phyloP scores from a whole-genome alignment of 139 green algal species.

The Chlamydomonas schloesseri region DNA sequence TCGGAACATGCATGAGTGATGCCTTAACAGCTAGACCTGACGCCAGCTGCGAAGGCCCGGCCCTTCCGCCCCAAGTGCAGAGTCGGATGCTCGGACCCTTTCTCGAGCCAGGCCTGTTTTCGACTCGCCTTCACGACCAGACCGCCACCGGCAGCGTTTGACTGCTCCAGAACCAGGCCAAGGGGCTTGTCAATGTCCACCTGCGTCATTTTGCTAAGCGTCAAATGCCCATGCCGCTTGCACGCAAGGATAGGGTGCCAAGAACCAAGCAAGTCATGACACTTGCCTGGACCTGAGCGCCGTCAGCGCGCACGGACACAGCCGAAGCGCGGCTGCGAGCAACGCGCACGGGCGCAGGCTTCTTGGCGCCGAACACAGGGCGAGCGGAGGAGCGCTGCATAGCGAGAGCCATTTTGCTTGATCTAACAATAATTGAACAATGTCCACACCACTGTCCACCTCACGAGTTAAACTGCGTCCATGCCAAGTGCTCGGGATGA shows the following conservation, averaged over 20 bases:
- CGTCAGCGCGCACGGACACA: conserved; percentile 28
- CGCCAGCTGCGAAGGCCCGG: no score
- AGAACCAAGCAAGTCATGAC: no score
- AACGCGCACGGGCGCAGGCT: background rate
- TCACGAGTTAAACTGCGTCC: no score
- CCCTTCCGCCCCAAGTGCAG: no score
- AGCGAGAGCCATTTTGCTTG: conserved; percentile 1
- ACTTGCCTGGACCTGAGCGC: conserved; percentile 21
- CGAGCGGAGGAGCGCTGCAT: conserved; percentile 6
- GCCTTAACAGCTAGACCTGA: no score
- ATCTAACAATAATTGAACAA: background rate
- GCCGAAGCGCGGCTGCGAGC: conserved; percentile 1
- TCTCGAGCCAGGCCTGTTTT: no score
- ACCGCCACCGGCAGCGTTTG: conserved; percentile 73
- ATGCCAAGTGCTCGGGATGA: no score
- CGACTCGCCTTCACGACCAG: conserved; percentile 78
- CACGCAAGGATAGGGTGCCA: background rate
- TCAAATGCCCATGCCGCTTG: background rate
- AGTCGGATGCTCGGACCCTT: no score
- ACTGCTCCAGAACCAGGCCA: conserved; percentile 82
- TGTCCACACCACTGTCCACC: background rate
- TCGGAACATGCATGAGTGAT: no score
- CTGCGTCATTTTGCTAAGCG: conserved; percentile 38
- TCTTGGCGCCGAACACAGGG: background rate
- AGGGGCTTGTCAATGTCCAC: conserved; percentile 94